Conservation (phyloP, 345 rosid genomes). For the Fremontodendron californicum region DNA sequence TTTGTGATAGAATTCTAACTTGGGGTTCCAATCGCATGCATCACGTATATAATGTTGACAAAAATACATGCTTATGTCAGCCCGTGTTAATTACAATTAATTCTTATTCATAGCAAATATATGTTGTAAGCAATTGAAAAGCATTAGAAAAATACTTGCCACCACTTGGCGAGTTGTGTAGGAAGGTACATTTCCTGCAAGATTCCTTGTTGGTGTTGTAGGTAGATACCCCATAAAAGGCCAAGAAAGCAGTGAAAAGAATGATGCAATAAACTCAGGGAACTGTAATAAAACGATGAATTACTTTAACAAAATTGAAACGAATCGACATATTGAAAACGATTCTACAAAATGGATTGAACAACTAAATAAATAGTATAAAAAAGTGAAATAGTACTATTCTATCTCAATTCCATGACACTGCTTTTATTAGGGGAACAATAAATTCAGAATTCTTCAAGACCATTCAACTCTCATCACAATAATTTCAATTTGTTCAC, state of each 20-base stretch:
- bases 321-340: neutral
- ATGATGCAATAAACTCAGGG: slow-evolving; percentile 64
- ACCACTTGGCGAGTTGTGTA: slow-evolving; percentile 54
- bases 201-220: slow-evolving; percentile 52
- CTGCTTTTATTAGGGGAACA: neutral
- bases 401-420: neutral
- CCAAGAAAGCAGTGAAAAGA: slow-evolving; percentile 63
- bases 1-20: neutral
- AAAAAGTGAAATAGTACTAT: neutral
- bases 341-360: neutral
- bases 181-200: slow-evolving; percentile 42
- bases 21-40: neutral
- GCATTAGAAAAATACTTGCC: slow-evolving; percentile 42
- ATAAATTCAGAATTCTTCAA: neutral
- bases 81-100: neutral
- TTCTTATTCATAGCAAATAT: neutral
- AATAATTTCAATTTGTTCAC: neutral
- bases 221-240: slow-evolving; percentile 53
- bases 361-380: neutral
- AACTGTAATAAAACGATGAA: slow-evolving; percentile 41
- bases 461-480: neutral
- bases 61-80: neutral
- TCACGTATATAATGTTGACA: neutral
- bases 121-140: neutral
- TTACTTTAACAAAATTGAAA: neutral